Conservation (phyloP, 139 green algal genomes). For the Haematococcus sp. region DNA sequence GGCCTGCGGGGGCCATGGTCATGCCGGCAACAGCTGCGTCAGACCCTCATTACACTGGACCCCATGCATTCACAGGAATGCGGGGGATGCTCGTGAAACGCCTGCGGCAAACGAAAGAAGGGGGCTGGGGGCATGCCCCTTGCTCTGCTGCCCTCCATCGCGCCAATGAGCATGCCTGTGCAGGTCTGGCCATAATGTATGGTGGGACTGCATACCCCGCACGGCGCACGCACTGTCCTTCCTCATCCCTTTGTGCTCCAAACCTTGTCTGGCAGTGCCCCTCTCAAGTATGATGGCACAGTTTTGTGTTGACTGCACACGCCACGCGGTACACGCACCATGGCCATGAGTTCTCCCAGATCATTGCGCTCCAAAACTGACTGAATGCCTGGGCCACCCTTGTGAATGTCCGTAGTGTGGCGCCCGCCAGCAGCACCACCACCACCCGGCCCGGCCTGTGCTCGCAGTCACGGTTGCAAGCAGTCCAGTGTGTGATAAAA, state of each 20-base stretch:
- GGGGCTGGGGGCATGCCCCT: no score
- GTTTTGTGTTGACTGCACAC: no score
- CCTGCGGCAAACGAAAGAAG: not conserved
- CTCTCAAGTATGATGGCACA: no score
- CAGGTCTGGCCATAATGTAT: no score
- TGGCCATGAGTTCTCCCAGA: slow-evolving; percentile 90
- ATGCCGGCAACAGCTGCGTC: not conserved
- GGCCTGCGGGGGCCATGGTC: slow-evolving; percentile 51
- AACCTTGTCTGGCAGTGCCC: no score
- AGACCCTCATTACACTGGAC: not conserved
- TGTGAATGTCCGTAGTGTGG: slow-evolving; percentile 67
- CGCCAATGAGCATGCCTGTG: no score
- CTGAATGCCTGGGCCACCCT: slow-evolving; percentile 58
- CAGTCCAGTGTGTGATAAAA: no score
- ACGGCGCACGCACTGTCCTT: no score
- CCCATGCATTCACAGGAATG: not conserved
- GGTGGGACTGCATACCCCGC: no score
- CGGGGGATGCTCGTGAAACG: not conserved
- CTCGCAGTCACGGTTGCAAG: not conserved
- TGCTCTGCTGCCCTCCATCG: no score
- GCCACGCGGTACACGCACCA: slow-evolving; percentile 76
- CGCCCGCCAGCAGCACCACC: slow-evolving; percentile 15
- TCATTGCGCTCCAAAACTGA: slow-evolving; percentile 87
- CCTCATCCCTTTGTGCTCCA: no score
- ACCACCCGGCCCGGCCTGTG: not conserved